Conservation (phyloP, 1,284 basidiomycete species). For the Trichosporon faecale region DNA sequence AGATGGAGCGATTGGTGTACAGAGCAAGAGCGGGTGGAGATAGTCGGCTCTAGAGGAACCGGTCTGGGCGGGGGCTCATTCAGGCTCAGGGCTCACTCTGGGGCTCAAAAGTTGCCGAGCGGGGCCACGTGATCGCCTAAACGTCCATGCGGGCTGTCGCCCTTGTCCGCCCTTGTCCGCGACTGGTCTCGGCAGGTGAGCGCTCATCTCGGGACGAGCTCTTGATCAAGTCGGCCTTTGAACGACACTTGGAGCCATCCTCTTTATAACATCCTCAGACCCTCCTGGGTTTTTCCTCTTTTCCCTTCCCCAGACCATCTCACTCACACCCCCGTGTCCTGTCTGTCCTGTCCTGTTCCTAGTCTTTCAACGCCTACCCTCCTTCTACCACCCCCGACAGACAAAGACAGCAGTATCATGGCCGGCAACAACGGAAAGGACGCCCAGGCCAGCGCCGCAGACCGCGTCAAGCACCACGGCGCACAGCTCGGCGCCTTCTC, state of each 20-base stretch:
- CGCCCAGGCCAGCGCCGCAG: constrained; percentile 17
- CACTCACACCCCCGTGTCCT: background rate
- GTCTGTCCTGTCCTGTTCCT: background rate
- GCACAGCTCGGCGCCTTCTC: constrained; percentile 16
- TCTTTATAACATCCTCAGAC: background rate
- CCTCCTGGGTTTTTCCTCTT: background rate
- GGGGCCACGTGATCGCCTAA: constrained; percentile 7
- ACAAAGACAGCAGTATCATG: background rate
- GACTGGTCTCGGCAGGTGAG: background rate
- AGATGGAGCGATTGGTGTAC: no score
- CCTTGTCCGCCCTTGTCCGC: background rate
- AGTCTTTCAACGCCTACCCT: background rate
- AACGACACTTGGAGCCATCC: background rate
- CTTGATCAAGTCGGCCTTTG: no score
- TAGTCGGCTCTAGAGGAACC: background rate
- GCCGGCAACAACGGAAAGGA: constrained; percentile 1
- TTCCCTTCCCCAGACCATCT: background rate
- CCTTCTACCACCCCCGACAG: background rate
- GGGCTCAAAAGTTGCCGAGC: background rate
- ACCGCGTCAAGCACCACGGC: constrained; percentile 18
- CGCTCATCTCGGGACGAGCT: constrained; percentile 3
- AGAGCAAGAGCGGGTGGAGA: background rate
- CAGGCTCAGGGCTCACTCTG: background rate
- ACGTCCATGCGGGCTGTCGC: background rate
- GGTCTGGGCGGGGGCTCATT: no score